Conservation (phyloP, 768 basidiomycete genomes). For the Auriscalpium orientale region DNA sequence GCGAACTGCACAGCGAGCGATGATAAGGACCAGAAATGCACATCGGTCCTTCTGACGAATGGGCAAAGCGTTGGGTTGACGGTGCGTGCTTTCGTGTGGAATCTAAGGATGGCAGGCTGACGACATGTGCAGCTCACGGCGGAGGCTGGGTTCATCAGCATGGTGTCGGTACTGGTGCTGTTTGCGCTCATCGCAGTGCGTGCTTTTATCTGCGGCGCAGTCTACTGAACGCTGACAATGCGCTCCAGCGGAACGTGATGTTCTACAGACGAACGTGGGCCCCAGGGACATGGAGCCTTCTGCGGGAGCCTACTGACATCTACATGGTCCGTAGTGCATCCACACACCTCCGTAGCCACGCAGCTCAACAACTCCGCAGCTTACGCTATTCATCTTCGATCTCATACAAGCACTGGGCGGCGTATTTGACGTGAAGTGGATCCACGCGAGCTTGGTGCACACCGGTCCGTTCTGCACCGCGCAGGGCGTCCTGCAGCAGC, state of each 20-base stretch:
- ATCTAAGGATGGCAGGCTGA: not conserved
- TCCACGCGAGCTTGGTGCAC: constrained; percentile 26
- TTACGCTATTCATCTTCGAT: constrained; percentile 24
- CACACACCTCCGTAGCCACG: not conserved
- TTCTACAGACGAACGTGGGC: not conserved
- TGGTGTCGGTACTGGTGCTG: not conserved
- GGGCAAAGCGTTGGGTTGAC: constrained; percentile 31
- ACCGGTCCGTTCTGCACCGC: constrained; percentile 28
- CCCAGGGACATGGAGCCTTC: constrained; percentile 12
- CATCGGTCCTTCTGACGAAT: constrained; percentile 21
- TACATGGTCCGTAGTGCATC: constrained; percentile 28
- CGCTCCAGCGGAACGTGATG: constrained; percentile 4
- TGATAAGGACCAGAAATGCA: too few relatives aligned
- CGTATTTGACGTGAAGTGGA: constrained; percentile 31
- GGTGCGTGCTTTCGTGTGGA: constrained; percentile 14
- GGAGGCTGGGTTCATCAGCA: constrained; percentile 21
- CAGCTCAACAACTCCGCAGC: constrained; percentile 13
- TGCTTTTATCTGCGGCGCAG: not conserved
- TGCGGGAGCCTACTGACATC: constrained; percentile 32
- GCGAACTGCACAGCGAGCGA: too few relatives aligned
- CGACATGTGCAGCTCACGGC: constrained; percentile 23
- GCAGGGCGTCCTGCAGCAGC: constrained; percentile 33
- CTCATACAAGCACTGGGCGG: constrained; percentile 32
- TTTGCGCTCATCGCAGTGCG: constrained; percentile 5
- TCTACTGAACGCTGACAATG: not conserved